Evolutionary conservation across 345 rosid species (phyloP).

Genomic region (Pelargonium nanum): DNA sequence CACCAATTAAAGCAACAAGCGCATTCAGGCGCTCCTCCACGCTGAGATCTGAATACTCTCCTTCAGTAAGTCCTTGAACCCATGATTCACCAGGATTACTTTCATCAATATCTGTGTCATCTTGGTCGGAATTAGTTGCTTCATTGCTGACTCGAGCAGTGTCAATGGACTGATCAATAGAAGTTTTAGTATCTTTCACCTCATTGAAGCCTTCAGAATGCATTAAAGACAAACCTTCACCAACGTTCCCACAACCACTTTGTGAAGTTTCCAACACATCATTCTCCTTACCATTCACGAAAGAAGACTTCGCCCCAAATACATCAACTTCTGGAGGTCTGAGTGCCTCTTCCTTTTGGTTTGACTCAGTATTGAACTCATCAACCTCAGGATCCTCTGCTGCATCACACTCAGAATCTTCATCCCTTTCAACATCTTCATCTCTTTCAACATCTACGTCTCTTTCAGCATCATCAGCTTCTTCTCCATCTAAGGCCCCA

Average conservation of each 20-base stretch:
- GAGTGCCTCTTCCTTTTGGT: constrained; percentile 27
- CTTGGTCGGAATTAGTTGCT: constrained; percentile 18
- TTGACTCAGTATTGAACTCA: constrained; percentile 39
- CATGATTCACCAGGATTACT: constrained; percentile 63
- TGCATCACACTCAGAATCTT: constrained; percentile 74
- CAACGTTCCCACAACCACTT: constrained; percentile 17
- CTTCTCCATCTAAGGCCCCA: constrained; percentile 56
- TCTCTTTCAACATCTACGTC: constrained; percentile 44
- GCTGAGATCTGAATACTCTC: constrained; percentile 62
- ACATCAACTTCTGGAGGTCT: constrained; percentile 18
- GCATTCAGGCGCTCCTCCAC: constrained; percentile 78
- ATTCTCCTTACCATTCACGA: constrained; percentile 30
- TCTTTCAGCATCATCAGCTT: constrained; percentile 79
- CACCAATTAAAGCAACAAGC: constrained; percentile 58
- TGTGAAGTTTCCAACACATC: constrained; percentile 21
- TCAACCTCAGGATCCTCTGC: constrained; percentile 71
- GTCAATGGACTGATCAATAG: constrained; percentile 14
- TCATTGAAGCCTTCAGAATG: constrained; percentile 21
- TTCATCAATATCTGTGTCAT: constrained; percentile 48
- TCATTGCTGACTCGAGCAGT: constrained; percentile 17
- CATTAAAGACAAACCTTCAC: constrained; percentile 21
- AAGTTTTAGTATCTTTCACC: constrained; percentile 17
- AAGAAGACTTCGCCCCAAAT: constrained; percentile 11
- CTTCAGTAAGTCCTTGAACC: constrained; percentile 81
- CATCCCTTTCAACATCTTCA: constrained; percentile 19